phyloP scores from a whole-genome alignment of 1,284 basidiomycete species.

The Fomitopsis betulina region DNA sequence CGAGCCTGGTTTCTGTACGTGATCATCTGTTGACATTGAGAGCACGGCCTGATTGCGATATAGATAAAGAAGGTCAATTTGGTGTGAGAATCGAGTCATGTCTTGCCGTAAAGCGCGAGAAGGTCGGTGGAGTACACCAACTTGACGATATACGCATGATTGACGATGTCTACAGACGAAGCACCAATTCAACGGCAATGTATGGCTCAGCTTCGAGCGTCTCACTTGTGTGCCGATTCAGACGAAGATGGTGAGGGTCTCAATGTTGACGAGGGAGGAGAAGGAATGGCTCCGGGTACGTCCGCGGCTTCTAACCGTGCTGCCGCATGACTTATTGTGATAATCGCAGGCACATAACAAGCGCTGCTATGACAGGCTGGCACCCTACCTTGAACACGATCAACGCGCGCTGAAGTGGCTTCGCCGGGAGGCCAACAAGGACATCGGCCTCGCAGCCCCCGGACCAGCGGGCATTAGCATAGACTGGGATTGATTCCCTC shows the following conservation, averaged over 20 bases:
- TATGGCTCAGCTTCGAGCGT: conserved; percentile 86
- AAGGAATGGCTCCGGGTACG: conserved; percentile 83
- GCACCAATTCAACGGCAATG: conserved; percentile 66
- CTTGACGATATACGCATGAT: conserved; percentile 9
- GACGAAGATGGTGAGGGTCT: conserved; percentile 83
- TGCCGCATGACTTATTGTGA: neutral
- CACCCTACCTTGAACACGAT: conserved; percentile 74
- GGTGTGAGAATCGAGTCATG: conserved; percentile 91
- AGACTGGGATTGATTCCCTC: conserved; percentile 59
- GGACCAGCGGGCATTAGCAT: conserved; percentile 64
- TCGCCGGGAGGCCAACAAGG: conserved; percentile 66
- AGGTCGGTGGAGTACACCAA: conserved; percentile 37
- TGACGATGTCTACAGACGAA: conserved; percentile 44
- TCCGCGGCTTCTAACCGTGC: neutral
- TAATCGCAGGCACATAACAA: conserved; percentile 74
- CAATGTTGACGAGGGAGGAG: conserved; percentile 83
- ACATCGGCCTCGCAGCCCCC: conserved; percentile 57
- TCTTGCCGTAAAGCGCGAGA: conserved; percentile 63
- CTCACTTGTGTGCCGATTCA: conserved; percentile 93
- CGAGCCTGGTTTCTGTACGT: conserved; percentile 80
- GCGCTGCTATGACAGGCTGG: conserved; percentile 65
- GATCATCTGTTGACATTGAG: conserved; percentile 1
- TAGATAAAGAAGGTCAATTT: conserved; percentile 80
- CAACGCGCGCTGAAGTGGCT: conserved; percentile 81
- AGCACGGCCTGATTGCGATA: conserved; percentile 9